Conservation (phyloP, 345 rosid species). For the Eucalyptus regnans region DNA sequence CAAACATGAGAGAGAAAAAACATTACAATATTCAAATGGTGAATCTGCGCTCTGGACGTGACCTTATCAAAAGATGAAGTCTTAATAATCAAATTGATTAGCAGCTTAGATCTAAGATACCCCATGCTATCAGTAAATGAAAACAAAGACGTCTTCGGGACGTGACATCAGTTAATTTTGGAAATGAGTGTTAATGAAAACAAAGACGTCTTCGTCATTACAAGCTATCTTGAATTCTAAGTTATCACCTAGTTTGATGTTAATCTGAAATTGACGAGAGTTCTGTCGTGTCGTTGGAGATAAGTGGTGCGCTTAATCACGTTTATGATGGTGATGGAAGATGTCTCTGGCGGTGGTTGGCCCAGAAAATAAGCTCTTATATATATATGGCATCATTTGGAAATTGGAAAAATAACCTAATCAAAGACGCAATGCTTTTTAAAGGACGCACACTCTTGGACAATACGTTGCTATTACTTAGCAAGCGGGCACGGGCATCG, state of each 20-base stretch:
- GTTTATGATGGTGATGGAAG: not conserved
- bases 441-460: not conserved
- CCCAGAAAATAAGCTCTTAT: not conserved
- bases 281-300: not conserved
- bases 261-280: not conserved
- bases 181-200: not conserved
- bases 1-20: not conserved
- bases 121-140: not conserved
- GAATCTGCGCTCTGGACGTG: not conserved
- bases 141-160: not conserved
- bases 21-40: not conserved
- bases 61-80: not conserved
- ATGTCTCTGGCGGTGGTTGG: not conserved
- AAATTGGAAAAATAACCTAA: not conserved
- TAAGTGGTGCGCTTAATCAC: not conserved
- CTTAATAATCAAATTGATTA: not conserved
- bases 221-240: not conserved
- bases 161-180: too few species aligned
- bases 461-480: not conserved
- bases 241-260: not conserved
- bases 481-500: fast-evolving
- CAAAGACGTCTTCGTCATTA: not conserved
- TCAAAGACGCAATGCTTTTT: not conserved
- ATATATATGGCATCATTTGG: not conserved
- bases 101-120: not conserved